Percentiles rank a stretch among this genome's conserved stretches.
These are phyloP conservation scores for Teratosphaeria nubilosa DNA, from an alignment of 2,329 filamentous ascomycete genomes.

Conservation along the genomic window DNA sequence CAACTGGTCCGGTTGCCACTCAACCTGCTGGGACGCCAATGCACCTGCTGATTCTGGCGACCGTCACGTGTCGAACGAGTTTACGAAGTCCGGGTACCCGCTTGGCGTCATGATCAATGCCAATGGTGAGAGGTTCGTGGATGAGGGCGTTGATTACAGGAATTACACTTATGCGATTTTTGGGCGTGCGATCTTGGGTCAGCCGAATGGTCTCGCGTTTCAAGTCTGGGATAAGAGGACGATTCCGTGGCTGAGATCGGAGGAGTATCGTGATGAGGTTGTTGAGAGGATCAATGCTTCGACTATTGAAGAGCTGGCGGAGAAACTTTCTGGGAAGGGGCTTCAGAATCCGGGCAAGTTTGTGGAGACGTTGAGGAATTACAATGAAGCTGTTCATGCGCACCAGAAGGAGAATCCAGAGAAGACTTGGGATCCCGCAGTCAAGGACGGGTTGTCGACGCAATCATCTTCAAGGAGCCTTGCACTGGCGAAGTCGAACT, in stretches of 20 bases:
- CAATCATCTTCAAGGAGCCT: slow-evolving; percentile 39
- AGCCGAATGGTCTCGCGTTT: slow-evolving; percentile 50
- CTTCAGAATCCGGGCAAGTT: slow-evolving; percentile 40
- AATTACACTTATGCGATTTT: slow-evolving; percentile 62
- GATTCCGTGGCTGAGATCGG: slow-evolving; percentile 44
- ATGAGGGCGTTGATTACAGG: slow-evolving; percentile 54
- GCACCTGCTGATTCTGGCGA: slow-evolving; percentile 47
- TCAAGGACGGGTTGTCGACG: slow-evolving; percentile 53
- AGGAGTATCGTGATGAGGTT: slow-evolving; percentile 53
- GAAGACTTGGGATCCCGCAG: slow-evolving; percentile 47
- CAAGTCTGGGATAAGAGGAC: slow-evolving; percentile 53
- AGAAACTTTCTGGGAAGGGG: slow-evolving; percentile 38
- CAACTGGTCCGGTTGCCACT: slow-evolving; percentile 51
- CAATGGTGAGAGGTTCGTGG: slow-evolving; percentile 51
- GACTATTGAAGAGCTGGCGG: slow-evolving; percentile 47
- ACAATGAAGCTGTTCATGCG: slow-evolving; percentile 47
- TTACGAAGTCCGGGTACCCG: slow-evolving; percentile 59
- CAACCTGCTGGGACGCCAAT: slow-evolving; percentile 55
- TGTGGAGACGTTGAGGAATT: slow-evolving; percentile 43
- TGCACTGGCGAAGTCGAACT: slow-evolving; percentile 52
- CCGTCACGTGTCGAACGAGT: slow-evolving; percentile 52
- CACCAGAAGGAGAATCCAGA: slow-evolving; percentile 37
- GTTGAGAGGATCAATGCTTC: slow-evolving; percentile 43
- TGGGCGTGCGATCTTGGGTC: slow-evolving; percentile 50
- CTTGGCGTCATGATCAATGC: slow-evolving; percentile 55